Conservation (phyloP, 1,139 yeast genomes). For the Wickerhamomyces sp. region DNA sequence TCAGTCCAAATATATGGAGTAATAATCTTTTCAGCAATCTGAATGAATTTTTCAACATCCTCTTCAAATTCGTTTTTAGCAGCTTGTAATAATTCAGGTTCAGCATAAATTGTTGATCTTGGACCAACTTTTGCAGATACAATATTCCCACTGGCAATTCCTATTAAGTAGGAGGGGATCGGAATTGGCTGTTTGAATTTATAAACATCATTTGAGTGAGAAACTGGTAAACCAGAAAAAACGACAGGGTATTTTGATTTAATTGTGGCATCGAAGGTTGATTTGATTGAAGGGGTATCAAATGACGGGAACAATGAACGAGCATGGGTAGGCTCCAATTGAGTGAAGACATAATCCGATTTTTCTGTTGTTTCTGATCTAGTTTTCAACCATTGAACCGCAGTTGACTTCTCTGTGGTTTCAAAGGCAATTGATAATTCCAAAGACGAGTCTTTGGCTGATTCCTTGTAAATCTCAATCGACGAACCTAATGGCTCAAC, state of each 20-base stretch:
- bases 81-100: constrained; percentile 61
- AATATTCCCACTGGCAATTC: constrained; percentile 83
- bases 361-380: constrained; percentile 66
- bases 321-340: constrained; percentile 89
- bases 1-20: constrained; percentile 83
- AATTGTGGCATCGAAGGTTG: constrained; percentile 56
- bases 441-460: constrained; percentile 22
- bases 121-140: constrained; percentile 74
- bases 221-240: constrained; percentile 53
- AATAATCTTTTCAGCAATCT: constrained; percentile 76
- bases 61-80: constrained; percentile 78
- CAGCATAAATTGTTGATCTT: constrained; percentile 77
- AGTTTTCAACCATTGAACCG: constrained; percentile 78
- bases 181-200: constrained; percentile 72
- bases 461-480: constrained; percentile 35
- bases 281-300: constrained; percentile 84
- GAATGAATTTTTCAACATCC: constrained; percentile 76
- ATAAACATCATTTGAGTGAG: constrained; percentile 27
- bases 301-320: constrained; percentile 86
- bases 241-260: constrained; percentile 63
- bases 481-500: constrained; percentile 67
- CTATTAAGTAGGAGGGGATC: constrained; percentile 79
- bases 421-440: constrained; percentile 46
- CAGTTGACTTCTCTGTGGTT: constrained; percentile 77
- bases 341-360: constrained; percentile 66